A percentile compares a stretch with the other conserved stretches of the same genome.
These are phyloP conservation scores for Claviceps spartinae DNA, from an alignment of 2,329 filamentous ascomycete genomes.

Conservation along the genomic window DNA sequence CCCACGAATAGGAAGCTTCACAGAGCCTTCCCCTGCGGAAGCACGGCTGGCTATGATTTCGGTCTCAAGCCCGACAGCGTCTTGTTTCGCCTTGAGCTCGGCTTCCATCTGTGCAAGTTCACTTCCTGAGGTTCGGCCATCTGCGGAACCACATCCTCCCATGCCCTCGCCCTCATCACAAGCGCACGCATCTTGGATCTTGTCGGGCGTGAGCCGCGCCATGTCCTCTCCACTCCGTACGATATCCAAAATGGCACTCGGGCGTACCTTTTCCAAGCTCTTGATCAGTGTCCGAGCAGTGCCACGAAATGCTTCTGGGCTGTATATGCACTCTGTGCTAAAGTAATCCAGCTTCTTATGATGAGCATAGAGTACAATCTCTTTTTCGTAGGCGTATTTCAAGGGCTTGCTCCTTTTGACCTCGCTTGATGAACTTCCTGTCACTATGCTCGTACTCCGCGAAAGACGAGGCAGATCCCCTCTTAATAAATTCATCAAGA, in stretches of 20 bases:
- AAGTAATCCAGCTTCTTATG: constrained; percentile 97
- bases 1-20: constrained; percentile 21
- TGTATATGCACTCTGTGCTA: constrained; percentile 96
- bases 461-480: constrained; percentile 81
- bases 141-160: constrained; percentile 58
- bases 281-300: constrained; percentile 88
- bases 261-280: constrained; percentile 81
- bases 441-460: constrained; percentile 82
- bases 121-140: constrained; percentile 51
- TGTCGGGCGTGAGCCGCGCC: constrained; percentile 52
- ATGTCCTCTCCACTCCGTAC: constrained; percentile 94
- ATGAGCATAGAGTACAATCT: constrained; percentile 94
- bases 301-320: constrained; percentile 88
- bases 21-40: constrained; percentile 12
- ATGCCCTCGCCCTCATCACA: constrained; percentile 25
- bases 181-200: constrained; percentile 20
- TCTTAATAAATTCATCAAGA: constrained; percentile 90
- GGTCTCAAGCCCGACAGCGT: constrained; percentile 15
- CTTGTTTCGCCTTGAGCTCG: constrained; percentile 11
- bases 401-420: constrained; percentile 93
- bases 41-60: constrained; percentile 17
- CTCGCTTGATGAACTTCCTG: constrained; percentile 60
- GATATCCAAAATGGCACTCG: constrained; percentile 89
- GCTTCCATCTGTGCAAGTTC: constrained; percentile 78
- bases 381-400: constrained; percentile 98